Percentiles rank a stretch among this genome's conserved stretches.
Evolutionary conservation across 441 rosid species (phyloP).

Genomic region (Erysimum pusillum): DNA sequence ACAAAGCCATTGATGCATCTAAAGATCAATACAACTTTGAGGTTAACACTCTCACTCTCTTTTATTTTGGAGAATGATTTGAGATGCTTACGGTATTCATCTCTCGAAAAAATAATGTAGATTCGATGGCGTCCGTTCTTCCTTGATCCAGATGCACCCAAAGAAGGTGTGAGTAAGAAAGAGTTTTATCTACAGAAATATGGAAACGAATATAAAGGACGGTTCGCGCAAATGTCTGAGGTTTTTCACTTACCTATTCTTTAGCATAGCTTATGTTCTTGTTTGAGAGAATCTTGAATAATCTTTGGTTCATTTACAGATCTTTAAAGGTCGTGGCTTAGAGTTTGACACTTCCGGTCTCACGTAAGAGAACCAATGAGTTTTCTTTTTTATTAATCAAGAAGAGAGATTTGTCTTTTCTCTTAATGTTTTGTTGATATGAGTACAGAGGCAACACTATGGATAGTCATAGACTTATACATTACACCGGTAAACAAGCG

Average conservation of each 20-base stretch:
- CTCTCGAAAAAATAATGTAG: slow-evolving; percentile 22
- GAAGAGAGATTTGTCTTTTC: neutral
- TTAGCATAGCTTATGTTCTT: slow-evolving; percentile 20
- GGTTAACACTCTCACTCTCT: slow-evolving; percentile 51
- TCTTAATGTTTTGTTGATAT: slow-evolving; percentile 31
- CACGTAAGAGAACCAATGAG: slow-evolving; percentile 38
- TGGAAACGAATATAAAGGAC: slow-evolving; percentile 63
- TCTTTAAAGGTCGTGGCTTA: slow-evolving; percentile 39
- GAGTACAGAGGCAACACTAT: slow-evolving; percentile 73
- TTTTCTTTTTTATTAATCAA: neutral
- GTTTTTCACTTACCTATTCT: slow-evolving; percentile 16
- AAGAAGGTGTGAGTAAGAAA: slow-evolving; percentile 79
- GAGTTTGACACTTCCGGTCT: slow-evolving; percentile 50
- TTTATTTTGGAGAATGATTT: neutral
- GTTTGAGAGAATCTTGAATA: slow-evolving; percentile 22
- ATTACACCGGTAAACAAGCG: slow-evolving; percentile 69
- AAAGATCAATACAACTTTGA: slow-evolving; percentile 69
- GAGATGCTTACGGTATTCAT: neutral
- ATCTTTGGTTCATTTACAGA: slow-evolving; percentile 31
- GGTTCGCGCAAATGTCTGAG: slow-evolving; percentile 52
- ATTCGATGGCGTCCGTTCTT: slow-evolving; percentile 48
- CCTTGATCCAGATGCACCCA: slow-evolving; percentile 63
- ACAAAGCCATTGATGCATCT: slow-evolving; percentile 76
- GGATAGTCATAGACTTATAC: slow-evolving; percentile 90
- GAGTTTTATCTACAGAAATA: slow-evolving; percentile 68